Percentiles rank a stretch among this genome's conserved stretches.
Conservation (phyloP, 1,284 basidiomycete genomes). For the Anthracocystis walkeri region DNA sequence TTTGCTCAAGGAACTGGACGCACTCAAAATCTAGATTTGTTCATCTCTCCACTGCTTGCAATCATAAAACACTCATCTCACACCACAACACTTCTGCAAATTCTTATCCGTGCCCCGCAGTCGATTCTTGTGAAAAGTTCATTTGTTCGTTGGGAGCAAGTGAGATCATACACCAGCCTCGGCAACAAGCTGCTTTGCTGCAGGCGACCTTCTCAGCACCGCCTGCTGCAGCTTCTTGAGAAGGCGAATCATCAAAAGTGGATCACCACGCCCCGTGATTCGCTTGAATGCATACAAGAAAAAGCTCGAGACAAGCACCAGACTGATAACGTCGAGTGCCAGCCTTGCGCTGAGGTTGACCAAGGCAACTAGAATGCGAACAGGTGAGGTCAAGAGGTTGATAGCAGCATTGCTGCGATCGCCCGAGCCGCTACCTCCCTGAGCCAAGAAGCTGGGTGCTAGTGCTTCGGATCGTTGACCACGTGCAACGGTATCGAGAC, state of each 20-base stretch:
- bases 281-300: slow-evolving; percentile 51
- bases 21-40: slow-evolving; percentile 46
- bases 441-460: slow-evolving; percentile 45
- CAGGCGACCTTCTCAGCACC: slow-evolving; percentile 29
- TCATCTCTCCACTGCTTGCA: slow-evolving; percentile 5
- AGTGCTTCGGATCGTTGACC: slow-evolving; percentile 36
- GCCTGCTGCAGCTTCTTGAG: slow-evolving; percentile 38
- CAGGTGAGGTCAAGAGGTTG: slow-evolving; percentile 39
- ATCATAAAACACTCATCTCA: slow-evolving; percentile 15
- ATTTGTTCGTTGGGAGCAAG: neutral
- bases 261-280: slow-evolving; percentile 62
- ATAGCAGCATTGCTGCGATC: slow-evolving; percentile 27
- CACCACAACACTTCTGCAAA: neutral
- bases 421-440: slow-evolving; percentile 25
- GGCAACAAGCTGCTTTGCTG: slow-evolving; percentile 32
- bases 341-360: slow-evolving; percentile 57
- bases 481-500: slow-evolving; percentile 22
- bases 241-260: slow-evolving; percentile 52
- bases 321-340: slow-evolving; percentile 60
- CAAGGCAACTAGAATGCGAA: slow-evolving; percentile 44
- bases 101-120: neutral
- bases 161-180: slow-evolving; percentile 19
- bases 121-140: neutral
- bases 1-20: slow-evolving; percentile 60
- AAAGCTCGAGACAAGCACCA: slow-evolving; percentile 55